A percentile compares a stretch with the other conserved stretches of the same genome.
These are phyloP conservation scores for Sphenostylis stenocarpa DNA, from an alignment of 306 rosid species.

Conservation along the genomic window DNA sequence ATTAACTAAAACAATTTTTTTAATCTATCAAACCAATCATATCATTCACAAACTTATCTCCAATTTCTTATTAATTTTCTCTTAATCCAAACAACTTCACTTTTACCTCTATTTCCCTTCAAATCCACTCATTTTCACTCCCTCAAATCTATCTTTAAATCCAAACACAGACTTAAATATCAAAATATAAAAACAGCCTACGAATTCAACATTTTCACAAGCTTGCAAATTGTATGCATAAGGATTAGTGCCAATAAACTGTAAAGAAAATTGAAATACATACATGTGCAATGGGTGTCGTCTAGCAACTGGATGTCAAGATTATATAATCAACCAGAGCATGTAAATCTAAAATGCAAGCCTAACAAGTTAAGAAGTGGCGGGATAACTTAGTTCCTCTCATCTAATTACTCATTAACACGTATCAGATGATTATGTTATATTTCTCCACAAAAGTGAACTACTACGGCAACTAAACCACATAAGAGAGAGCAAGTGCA, in stretches of 20 bases:
- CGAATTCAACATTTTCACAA: neutral
- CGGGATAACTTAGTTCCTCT: neutral
- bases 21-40: too few species aligned
- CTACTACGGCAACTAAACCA: neutral
- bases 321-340: neutral
- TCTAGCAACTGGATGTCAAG: neutral
- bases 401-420: slow-evolving; percentile 17
- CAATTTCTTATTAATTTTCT: too few species aligned
- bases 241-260: slow-evolving; percentile 8
- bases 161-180: too few species aligned
- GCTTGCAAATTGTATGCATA: neutral
- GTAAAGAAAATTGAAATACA: neutral
- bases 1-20: too few species aligned
- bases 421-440: slow-evolving; percentile 6
- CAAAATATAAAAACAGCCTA: neutral
- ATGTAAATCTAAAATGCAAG: slow-evolving; percentile 5
- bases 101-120: too few species aligned
- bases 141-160: too few species aligned
- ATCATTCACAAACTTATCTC: too few species aligned
- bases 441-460: neutral
- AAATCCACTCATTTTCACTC: too few species aligned
- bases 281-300: neutral
- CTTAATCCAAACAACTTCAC: too few species aligned
- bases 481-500: neutral
- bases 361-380: neutral